phyloP scores from a whole-genome alignment of 2,329 filamentous ascomycete species.

The Cladosporium velox region DNA sequence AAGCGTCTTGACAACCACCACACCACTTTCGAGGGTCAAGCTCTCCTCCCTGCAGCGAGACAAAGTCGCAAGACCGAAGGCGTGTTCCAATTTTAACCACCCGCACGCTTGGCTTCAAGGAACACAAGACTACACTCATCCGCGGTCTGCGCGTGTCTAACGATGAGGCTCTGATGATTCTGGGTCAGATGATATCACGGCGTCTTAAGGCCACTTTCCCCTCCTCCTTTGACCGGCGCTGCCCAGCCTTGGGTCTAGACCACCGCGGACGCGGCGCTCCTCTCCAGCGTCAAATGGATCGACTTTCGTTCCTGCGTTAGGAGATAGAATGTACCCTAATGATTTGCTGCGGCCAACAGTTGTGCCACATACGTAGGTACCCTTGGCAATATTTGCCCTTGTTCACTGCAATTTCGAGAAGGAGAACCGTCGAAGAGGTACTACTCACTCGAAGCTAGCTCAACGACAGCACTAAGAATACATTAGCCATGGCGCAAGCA shows the following conservation, averaged over 20 bases:
- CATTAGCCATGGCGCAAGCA: not conserved
- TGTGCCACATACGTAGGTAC: constrained; percentile 1
- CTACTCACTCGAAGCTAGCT: not conserved
- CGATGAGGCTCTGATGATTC: not conserved
- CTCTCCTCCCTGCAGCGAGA: not conserved
- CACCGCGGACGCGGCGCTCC: not conserved
- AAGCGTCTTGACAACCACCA: not conserved
- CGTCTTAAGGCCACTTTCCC: not conserved
- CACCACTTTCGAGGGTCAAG: not conserved
- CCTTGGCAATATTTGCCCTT: not conserved
- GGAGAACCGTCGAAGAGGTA: not conserved
- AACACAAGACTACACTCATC: not conserved
- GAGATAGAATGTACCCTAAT: not conserved
- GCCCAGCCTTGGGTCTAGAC: constrained; percentile 2
- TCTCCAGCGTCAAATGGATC: not conserved
- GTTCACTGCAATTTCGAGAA: not conserved
- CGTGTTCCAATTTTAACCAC: not conserved
- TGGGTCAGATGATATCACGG: not conserved
- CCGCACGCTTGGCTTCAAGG: not conserved
- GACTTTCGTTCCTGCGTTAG: not conserved
- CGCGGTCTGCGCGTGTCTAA: not conserved
- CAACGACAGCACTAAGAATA: not conserved
- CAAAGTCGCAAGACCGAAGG: not conserved
- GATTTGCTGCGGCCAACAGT: not conserved
- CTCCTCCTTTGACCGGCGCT: not conserved